phyloP scores from a whole-genome alignment of 1,139 yeast genomes.

The Pichia inconspicua region DNA sequence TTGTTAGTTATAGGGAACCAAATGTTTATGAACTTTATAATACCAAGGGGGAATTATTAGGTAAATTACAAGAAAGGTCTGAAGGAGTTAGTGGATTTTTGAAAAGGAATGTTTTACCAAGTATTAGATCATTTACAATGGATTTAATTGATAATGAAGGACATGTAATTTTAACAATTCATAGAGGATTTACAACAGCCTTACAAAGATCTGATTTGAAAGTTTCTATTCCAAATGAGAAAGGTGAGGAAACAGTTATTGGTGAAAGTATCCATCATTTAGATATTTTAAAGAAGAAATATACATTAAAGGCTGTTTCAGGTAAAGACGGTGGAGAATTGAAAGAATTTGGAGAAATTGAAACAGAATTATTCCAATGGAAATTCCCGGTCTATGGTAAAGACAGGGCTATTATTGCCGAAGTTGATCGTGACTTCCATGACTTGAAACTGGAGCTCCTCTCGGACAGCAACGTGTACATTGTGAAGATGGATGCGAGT shows the following conservation, averaged over 20 bases:
- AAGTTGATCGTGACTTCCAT: slow-evolving; percentile 62
- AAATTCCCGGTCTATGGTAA: slow-evolving; percentile 70
- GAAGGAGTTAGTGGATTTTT: slow-evolving; percentile 58
- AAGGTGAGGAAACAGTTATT: slow-evolving; percentile 38
- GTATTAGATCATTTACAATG: slow-evolving; percentile 81
- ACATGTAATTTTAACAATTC: slow-evolving; percentile 57
- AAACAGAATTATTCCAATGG: slow-evolving; percentile 78
- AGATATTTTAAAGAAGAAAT: slow-evolving; percentile 86
- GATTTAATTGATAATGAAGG: slow-evolving; percentile 70
- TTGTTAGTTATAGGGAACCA: slow-evolving; percentile 85
- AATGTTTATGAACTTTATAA: slow-evolving; percentile 70
- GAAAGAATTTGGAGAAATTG: slow-evolving; percentile 73
- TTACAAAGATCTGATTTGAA: slow-evolving; percentile 62
- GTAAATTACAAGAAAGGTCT: slow-evolving; percentile 75
- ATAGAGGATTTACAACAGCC: slow-evolving; percentile 61
- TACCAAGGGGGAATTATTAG: slow-evolving; percentile 62
- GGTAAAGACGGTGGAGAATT: slow-evolving; percentile 39
- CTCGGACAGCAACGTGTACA: slow-evolving; percentile 81
- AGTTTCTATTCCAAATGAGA: neutral
- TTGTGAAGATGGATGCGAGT: slow-evolving; percentile 71
- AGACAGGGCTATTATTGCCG: slow-evolving; percentile 51
- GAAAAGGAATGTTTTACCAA: slow-evolving; percentile 68
- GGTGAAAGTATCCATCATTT: slow-evolving; percentile 88
- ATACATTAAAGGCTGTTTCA: slow-evolving; percentile 43
- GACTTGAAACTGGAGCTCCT: neutral